These are phyloP conservation scores for Cymbomonas tetramitiformis DNA, from an alignment of 139 green algal genomes.

Conservation along the genomic window DNA sequence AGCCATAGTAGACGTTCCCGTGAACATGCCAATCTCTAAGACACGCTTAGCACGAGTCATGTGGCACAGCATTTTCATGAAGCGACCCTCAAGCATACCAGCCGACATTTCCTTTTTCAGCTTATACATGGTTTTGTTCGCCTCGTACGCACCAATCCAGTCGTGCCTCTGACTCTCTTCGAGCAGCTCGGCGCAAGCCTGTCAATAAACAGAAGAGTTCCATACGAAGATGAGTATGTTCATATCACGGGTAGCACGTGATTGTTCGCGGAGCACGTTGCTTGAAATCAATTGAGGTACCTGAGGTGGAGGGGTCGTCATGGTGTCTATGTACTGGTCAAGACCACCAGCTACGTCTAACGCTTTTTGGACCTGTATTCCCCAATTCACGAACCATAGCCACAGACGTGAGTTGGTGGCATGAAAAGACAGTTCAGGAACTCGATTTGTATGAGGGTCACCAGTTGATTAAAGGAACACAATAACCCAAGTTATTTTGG, in stretches of 20 bases:
- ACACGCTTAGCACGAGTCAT: constrained; percentile 33
- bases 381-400: no score
- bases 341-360: constrained; percentile 23
- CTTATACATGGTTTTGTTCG: not conserved
- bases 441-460: no score
- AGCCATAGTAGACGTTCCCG: constrained; percentile 35
- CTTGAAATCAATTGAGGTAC: no score
- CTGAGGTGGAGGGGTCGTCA: constrained; percentile 18
- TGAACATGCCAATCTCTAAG: constrained; percentile 68
- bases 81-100: constrained; percentile 34
- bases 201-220: no score
- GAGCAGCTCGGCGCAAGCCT: constrained; percentile 26
- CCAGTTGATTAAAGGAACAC: no score
- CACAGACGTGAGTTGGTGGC: no score
- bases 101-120: not conserved
- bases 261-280: no score
- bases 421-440: no score
- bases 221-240: no score
- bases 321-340: constrained; percentile 30
- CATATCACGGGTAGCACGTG: no score
- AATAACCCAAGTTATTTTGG: no score
- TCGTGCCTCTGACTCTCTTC: constrained; percentile 19
- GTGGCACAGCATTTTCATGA: constrained; percentile 55
- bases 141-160: constrained; percentile 24
- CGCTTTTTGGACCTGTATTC: no score